A percentile compares a stretch with the other conserved stretches of the same genome.
phyloP scores from a whole-genome alignment of 805 yeast species.

The Ogataea pignaliae region DNA sequence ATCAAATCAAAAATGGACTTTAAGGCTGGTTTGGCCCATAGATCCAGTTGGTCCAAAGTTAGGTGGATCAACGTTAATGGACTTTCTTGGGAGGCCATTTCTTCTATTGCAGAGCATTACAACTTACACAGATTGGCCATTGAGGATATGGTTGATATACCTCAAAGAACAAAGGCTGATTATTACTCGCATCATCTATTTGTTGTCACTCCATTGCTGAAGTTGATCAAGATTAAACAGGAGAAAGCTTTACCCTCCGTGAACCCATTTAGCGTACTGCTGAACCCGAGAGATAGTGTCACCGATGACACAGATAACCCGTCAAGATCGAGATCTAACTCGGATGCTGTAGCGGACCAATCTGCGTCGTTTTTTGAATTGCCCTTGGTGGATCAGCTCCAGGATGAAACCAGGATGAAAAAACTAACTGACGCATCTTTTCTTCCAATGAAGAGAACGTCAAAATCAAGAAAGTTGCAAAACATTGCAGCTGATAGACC shows the following conservation, averaged over 20 bases:
- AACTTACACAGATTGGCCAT: constrained; percentile 50
- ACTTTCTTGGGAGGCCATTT: constrained; percentile 56
- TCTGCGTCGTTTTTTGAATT: constrained; percentile 1
- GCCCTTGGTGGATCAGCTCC: constrained; percentile 16
- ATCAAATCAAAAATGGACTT: constrained; percentile 26
- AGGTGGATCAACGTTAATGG: constrained; percentile 59
- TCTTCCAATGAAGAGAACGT: constrained; percentile 8
- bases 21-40: constrained; percentile 24
- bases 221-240: constrained; percentile 33
- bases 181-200: constrained; percentile 48
- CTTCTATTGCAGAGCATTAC: constrained; percentile 40
- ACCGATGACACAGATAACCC: constrained; percentile 5
- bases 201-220: constrained; percentile 49
- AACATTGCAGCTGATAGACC: constrained; percentile 41
- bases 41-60: constrained; percentile 47
- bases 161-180: constrained; percentile 56
- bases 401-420: constrained; percentile 25
- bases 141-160: constrained; percentile 61
- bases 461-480: constrained; percentile 20
- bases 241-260: background rate
- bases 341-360: background rate
- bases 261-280: background rate
- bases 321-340: background rate
- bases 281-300: background rate
- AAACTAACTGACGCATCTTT: constrained; percentile 31